Conservation (phyloP, 345 rosid genomes). For the Populus euphratica region DNA sequence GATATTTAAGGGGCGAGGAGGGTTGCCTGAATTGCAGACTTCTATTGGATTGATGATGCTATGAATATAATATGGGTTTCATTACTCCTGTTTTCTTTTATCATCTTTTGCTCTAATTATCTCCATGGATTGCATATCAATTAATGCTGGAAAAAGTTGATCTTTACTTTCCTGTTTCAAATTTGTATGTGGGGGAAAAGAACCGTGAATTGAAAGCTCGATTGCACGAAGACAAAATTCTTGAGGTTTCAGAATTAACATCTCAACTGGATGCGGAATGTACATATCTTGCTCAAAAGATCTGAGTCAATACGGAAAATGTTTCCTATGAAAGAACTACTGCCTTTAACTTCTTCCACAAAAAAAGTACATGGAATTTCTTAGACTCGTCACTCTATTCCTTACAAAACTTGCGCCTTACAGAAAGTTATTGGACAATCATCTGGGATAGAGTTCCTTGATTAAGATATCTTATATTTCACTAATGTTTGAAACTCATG, state of each 20-base stretch:
- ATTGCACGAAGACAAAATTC: not conserved
- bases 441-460: slow-evolving; percentile 1
- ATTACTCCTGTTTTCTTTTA: not conserved
- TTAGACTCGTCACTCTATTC: not conserved
- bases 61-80: not conserved
- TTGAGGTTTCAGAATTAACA: not conserved
- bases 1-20: not conserved
- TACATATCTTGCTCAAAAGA: slow-evolving; percentile 4
- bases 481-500: not conserved
- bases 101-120: not conserved
- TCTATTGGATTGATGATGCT: not conserved
- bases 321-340: not conserved
- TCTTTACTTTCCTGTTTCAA: not conserved
- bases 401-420: not conserved
- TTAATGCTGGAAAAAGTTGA: not conserved
- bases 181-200: not conserved
- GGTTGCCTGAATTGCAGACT: not conserved
- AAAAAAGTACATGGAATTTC: not conserved
- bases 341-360: not conserved
- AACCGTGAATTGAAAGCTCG: not conserved
- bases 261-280: not conserved
- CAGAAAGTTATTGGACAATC: slow-evolving; percentile 2
- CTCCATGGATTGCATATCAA: not conserved
- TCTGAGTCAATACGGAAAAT: not conserved
- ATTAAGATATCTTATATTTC: slow-evolving; percentile 8